phyloP scores from a whole-genome alignment of 2,329 filamentous ascomycete genomes.

The Scedosporium boydii region DNA sequence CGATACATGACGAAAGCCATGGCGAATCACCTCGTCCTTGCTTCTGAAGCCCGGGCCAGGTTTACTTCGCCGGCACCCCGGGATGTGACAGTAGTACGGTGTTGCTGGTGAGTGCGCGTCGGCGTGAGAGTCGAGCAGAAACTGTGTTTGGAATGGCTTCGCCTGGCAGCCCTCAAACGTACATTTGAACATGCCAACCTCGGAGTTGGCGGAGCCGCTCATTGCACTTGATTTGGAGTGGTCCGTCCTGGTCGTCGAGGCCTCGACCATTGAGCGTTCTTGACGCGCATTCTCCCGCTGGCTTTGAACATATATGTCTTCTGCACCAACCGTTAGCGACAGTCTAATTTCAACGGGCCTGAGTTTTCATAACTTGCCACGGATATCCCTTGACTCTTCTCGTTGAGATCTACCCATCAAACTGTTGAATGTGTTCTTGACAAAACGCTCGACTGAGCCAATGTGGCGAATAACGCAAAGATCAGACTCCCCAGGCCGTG shows the following conservation, averaged over 20 bases:
- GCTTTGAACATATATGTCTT: too few relatives aligned
- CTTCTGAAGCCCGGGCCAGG: slow-evolving; percentile 61
- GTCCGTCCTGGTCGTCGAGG: slow-evolving; percentile 35
- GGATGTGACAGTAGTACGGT: slow-evolving; percentile 56
- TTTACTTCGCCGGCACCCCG: slow-evolving; percentile 52
- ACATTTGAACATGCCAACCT: slow-evolving; percentile 3
- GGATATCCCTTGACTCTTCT: too few relatives aligned
- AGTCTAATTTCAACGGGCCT: too few relatives aligned
- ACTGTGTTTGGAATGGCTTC: slow-evolving; percentile 65
- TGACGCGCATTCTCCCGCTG: too few relatives aligned
- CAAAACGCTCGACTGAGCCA: too few relatives aligned
- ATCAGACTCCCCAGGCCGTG: too few relatives aligned
- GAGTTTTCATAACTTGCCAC: too few relatives aligned
- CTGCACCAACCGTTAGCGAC: too few relatives aligned
- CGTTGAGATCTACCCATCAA: too few relatives aligned
- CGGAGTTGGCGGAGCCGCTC: not conserved
- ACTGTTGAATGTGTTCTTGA: too few relatives aligned
- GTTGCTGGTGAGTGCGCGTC: slow-evolving; percentile 59
- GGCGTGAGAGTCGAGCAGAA: slow-evolving; percentile 69
- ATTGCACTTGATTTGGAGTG: slow-evolving; percentile 32
- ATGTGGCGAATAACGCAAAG: too few relatives aligned
- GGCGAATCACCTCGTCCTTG: slow-evolving; percentile 65
- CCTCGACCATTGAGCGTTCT: slow-evolving; percentile 13
- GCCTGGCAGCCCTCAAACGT: slow-evolving; percentile 52
- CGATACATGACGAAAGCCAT: slow-evolving; percentile 84